Evolutionary conservation across 2,329 filamentous ascomycete species (phyloP), one percentile per base, ranked within the genome.

Genomic region (Beauveria sp.): DNA sequence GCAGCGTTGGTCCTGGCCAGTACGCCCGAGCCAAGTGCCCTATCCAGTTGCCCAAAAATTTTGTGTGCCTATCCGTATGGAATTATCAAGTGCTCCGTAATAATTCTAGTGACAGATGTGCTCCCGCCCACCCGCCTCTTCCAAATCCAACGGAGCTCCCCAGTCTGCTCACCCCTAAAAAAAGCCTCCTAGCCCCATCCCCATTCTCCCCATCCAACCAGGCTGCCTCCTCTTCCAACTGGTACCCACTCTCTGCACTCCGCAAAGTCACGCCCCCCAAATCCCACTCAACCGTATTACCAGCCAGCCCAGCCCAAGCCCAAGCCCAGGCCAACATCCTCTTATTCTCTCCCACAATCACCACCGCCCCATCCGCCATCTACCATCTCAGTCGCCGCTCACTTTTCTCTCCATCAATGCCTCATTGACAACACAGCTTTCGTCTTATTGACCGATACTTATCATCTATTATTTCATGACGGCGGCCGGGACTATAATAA

Each of bases 201-300:
- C 46, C n/a, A 9, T 34, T 26, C 34, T 28, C 28, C 30, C 26
- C 34, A 18, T 48, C 30, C 43, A 48, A n/a, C 55, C 43, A 58
- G 44, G 20, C 44, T 8, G 14, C 28, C 46, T 30, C 55, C 46
- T 52, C 40, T 44, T 34, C 53, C 24, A 9, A 9, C 37, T 24
- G 7, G 41, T 52, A 43, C 41, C 57, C 57, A 60, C 57, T 60
- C 48, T 51, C 50, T 54, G 57, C 57, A 54, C 57, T 60, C 57
- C 57, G 57, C 57, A 60, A 59, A 60, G 56, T 59, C 56, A 59
- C 56, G 37, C 56, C 50, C 40, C 24, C 47, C 20, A 14, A 34
- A 37, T 37, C 12, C 34, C 34, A 37, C 34, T 37, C 34, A 37
- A 37, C 40, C 40, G 16, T 41, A 7, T 34, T 16, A 16, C 54